Conservation (phyloP, 495 filamentous ascomycete species). For the Halenospora varia region DNA sequence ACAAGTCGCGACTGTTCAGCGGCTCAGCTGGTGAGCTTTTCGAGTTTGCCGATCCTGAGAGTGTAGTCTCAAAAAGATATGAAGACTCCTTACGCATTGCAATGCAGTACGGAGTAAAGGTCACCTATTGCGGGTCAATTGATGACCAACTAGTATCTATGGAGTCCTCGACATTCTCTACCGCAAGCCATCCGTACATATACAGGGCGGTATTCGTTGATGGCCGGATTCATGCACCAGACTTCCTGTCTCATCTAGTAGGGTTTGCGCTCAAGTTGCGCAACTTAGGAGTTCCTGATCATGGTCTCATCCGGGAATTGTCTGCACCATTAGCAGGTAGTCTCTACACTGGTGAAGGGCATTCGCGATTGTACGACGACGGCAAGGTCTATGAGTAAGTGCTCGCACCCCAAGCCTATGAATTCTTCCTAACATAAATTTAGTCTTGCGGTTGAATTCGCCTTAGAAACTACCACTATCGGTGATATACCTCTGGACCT, state of each 20-base stretch:
- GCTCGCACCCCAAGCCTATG: neutral
- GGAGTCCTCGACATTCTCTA: constrained; percentile 85
- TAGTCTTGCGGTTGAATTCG: constrained; percentile 77
- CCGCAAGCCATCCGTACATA: constrained; percentile 84
- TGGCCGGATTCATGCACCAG: constrained; percentile 84
- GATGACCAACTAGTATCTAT: constrained; percentile 95
- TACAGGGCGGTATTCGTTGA: constrained; percentile 93
- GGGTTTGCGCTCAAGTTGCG: constrained; percentile 91
- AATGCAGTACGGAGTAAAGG: constrained; percentile 71
- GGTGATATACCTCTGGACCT: constrained; percentile 47
- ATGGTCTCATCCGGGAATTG: constrained; percentile 88
- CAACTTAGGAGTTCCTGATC: constrained; percentile 87
- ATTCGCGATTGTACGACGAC: constrained; percentile 91
- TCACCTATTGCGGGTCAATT: constrained; percentile 86
- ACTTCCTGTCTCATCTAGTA: constrained; percentile 88
- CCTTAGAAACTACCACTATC: constrained; percentile 75
- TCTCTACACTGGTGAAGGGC: constrained; percentile 87
- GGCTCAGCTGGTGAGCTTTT: constrained; percentile 89
- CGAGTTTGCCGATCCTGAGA: constrained; percentile 78
- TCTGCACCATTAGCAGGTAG: constrained; percentile 85
- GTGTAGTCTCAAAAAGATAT: constrained; percentile 77
- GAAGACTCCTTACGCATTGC: constrained; percentile 66
- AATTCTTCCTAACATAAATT: constrained; percentile 1
- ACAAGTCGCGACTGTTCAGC: constrained; percentile 76
- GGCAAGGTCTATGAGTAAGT: constrained; percentile 78